Evolutionary conservation across 805 yeast species (phyloP).

Genomic region (Candida awuae): DNA sequence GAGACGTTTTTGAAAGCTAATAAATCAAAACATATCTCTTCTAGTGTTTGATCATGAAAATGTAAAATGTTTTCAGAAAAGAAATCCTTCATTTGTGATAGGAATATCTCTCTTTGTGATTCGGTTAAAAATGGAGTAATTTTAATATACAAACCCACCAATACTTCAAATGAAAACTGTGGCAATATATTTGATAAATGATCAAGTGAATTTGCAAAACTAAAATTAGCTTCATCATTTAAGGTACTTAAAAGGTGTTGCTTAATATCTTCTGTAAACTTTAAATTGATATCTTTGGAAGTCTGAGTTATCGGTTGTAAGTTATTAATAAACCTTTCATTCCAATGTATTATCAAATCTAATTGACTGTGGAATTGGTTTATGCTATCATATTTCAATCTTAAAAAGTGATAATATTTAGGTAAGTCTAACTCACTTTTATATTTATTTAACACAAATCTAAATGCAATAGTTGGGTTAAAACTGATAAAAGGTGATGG

Average conservation of each 20-base stretch:
- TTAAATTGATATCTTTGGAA: neutral
- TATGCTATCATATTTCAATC: constrained; percentile 13
- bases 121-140: constrained; percentile 1
- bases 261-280: constrained; percentile 6
- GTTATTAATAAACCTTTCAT: neutral
- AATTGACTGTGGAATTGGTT: constrained; percentile 1
- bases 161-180: constrained; percentile 9
- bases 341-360: constrained; percentile 1
- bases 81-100: constrained; percentile 5
- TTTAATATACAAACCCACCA: constrained; percentile 7
- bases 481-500: constrained; percentile 12
- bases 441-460: constrained; percentile 8
- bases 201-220: constrained; percentile 1
- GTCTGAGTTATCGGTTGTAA: neutral
- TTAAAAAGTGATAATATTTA: constrained; percentile 16
- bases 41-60: constrained; percentile 11
- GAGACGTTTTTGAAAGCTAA: neutral
- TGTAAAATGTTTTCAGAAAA: constrained; percentile 10
- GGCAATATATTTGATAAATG: neutral
- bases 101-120: neutral
- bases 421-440: constrained; percentile 1
- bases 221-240: neutral
- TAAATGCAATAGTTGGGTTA: constrained; percentile 13
- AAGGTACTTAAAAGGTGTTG: constrained; percentile 1
- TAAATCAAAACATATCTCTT: constrained; percentile 2